These are phyloP conservation scores for Aspergillus aculeatinus DNA, from an alignment of 2,329 filamentous ascomycete species.

Conservation along the genomic window DNA sequence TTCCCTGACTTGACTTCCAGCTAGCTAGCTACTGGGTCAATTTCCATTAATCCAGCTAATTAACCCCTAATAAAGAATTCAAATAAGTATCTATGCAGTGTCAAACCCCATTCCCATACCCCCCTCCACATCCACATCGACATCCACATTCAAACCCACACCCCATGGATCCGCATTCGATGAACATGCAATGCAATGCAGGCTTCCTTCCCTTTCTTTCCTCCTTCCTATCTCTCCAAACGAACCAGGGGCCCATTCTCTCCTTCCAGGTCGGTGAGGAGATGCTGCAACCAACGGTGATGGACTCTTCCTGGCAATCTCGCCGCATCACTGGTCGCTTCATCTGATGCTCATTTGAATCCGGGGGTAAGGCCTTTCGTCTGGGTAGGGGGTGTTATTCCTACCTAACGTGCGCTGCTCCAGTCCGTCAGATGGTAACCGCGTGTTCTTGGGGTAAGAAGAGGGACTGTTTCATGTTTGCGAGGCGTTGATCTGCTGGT, in stretches of 20 bases:
- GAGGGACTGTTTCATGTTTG: not conserved
- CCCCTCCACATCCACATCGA: not conserved
- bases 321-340: slow-evolving; percentile 1
- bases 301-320: not conserved
- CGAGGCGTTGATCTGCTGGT: not conserved
- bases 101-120: no score
- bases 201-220: slow-evolving; percentile 10
- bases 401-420: not conserved
- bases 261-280: not conserved
- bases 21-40: no score
- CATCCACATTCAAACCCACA: not conserved
- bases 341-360: not conserved
- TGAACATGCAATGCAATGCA: slow-evolving; percentile 17
- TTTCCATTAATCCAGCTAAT: not conserved
- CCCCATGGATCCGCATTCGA: slow-evolving; percentile 10
- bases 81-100: no score
- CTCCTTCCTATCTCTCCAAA: not conserved
- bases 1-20: no score
- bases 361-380: no score
- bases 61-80: not conserved
- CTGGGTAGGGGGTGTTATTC: not conserved
- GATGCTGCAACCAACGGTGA: not conserved
- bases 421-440: not conserved
- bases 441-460: slow-evolving; percentile 1
- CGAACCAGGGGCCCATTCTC: not conserved